Evolutionary conservation across 2,329 filamentous ascomycete species (phyloP), one percentile per base, ranked within the genome.

Genomic region (Arthroderma sp.): DNA sequence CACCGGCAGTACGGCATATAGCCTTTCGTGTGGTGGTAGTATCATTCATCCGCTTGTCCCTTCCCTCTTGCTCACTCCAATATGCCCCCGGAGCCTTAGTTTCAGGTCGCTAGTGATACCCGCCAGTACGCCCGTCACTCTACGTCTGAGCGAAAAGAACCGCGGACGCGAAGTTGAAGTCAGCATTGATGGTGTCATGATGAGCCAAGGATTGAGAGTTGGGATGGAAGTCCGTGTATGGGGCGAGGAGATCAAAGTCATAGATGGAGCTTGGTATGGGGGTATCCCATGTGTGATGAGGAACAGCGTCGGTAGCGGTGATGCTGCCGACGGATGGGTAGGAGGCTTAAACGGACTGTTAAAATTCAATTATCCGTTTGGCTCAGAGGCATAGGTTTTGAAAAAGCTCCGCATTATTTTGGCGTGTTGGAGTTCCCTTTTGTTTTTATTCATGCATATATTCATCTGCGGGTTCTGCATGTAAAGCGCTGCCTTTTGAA

Each of bases 351-450:
- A 94, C 59, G 85, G 86, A 6, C 61, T 96, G 57, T 67, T 98
- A 54, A 98, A 98, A 68, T 98, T 96, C 61, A 98, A 98, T 62
- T 85, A 94, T 66, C 88, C 89, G 0, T 96, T 96, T 70, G 91
- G 91, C 1, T 81, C 83, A 55, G 71, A 71, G 43, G 36, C 43
- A 10, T 45, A 32, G 36, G 15, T 4, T 15, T 28, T 31, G 7
- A 15, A 22, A 8, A n/a, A 9, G 7, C 29, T 8, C 7, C 15
- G 15, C 36, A 34, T 34, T n/a, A 7, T 34, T 34, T n/a, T 34
- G 6, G 32, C n/a, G n/a, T n/a, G n/a, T n/a, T n/a, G n/a, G n/a
- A n/a, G n/a, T n/a, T n/a, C n/a, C n/a, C n/a, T n/a, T n/a, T n/a
- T n/a, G n/a, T n/a, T n/a, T n/a, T n/a, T n/a, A n/a, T n/a, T n/a